Conservation (phyloP, 2,329 filamentous ascomycete genomes). For the Penicillium thymicola region DNA sequence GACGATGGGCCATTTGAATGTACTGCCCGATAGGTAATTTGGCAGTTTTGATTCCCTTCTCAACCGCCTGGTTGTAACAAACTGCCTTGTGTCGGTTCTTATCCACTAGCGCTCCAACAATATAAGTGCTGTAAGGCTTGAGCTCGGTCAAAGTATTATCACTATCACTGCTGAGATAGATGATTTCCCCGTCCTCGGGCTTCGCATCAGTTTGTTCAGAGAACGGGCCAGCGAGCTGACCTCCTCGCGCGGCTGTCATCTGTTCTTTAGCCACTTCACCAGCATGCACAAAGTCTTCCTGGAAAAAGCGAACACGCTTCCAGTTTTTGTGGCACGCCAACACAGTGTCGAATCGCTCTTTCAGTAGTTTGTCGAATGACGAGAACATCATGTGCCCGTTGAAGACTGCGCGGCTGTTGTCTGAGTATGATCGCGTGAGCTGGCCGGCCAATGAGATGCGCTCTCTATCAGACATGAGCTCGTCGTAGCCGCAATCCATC, state of each 20-base stretch:
- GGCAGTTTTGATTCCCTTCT: slow-evolving; percentile 77
- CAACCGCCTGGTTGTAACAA: slow-evolving; percentile 77
- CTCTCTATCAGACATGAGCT: slow-evolving; percentile 84
- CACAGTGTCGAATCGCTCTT: slow-evolving; percentile 73
- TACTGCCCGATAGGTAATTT: slow-evolving; percentile 94
- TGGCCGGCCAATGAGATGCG: slow-evolving; percentile 77
- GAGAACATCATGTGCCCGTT: slow-evolving; percentile 71
- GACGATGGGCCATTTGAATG: slow-evolving; percentile 82
- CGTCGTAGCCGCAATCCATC: slow-evolving; percentile 88
- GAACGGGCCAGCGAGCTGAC: slow-evolving; percentile 60
- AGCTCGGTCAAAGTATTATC: slow-evolving; percentile 76
- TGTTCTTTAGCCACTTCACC: slow-evolving; percentile 62
- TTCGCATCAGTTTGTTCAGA: slow-evolving; percentile 38
- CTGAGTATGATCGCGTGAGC: slow-evolving; percentile 82
- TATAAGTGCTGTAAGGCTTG: slow-evolving; percentile 84
- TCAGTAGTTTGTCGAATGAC: slow-evolving; percentile 71
- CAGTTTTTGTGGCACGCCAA: slow-evolving; percentile 73
- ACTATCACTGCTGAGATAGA: slow-evolving; percentile 93
- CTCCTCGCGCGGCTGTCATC: slow-evolving; percentile 61
- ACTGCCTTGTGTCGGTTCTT: slow-evolving; percentile 94
- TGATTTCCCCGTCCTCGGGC: slow-evolving; percentile 56
- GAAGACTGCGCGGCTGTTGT: slow-evolving; percentile 69
- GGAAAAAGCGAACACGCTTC: slow-evolving; percentile 72
- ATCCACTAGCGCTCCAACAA: slow-evolving; percentile 92
- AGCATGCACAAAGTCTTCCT: slow-evolving; percentile 70